Percentiles rank a stretch among this genome's conserved stretches.
Evolutionary conservation across 257 asterid species (phyloP).

Genomic region (Avicennia marina): DNA sequence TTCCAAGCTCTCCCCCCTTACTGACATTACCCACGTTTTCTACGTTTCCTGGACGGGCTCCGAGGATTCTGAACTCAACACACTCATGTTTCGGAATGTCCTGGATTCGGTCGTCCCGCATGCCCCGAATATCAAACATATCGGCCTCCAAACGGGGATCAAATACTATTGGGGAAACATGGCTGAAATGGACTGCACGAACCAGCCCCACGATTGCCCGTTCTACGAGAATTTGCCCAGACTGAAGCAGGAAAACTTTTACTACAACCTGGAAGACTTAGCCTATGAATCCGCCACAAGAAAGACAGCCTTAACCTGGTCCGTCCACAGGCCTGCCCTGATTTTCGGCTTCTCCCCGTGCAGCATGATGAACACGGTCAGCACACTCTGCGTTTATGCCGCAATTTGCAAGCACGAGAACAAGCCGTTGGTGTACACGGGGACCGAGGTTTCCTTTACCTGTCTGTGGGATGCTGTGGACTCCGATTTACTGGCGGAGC

Average conservation of each 20-base stretch:
- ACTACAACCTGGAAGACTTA: conserved; percentile 65
- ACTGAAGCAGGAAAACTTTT: conserved; percentile 49
- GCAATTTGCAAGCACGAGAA: conserved; percentile 73
- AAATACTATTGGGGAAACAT: conserved; percentile 66
- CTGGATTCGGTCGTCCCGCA: conserved; percentile 43
- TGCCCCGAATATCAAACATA: conserved; percentile 45
- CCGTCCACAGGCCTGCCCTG: conserved; percentile 61
- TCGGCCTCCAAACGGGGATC: conserved; percentile 60
- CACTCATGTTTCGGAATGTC: conserved; percentile 55
- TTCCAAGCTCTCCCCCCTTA: conserved; percentile 44
- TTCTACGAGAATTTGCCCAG: conserved; percentile 53
- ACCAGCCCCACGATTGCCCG: conserved; percentile 52
- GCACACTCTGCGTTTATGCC: conserved; percentile 68
- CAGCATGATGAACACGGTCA: conserved; percentile 66
- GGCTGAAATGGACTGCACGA: conserved; percentile 38
- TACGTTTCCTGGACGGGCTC: conserved; percentile 74
- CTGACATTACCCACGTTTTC: conserved; percentile 62
- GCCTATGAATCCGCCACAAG: conserved; percentile 29
- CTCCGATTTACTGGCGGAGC: conserved; percentile 69
- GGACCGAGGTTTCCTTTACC: conserved; percentile 51
- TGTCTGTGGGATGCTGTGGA: conserved; percentile 53
- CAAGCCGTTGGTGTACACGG: conserved; percentile 52
- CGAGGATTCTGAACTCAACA: conserved; percentile 54
- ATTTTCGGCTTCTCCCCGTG: conserved; percentile 73
- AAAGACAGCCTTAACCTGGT: conserved; percentile 43